A percentile compares a stretch with the other conserved stretches of the same genome.
phyloP scores from a whole-genome alignment of 2,329 filamentous ascomycete species.

The Alternaria arborescens region DNA sequence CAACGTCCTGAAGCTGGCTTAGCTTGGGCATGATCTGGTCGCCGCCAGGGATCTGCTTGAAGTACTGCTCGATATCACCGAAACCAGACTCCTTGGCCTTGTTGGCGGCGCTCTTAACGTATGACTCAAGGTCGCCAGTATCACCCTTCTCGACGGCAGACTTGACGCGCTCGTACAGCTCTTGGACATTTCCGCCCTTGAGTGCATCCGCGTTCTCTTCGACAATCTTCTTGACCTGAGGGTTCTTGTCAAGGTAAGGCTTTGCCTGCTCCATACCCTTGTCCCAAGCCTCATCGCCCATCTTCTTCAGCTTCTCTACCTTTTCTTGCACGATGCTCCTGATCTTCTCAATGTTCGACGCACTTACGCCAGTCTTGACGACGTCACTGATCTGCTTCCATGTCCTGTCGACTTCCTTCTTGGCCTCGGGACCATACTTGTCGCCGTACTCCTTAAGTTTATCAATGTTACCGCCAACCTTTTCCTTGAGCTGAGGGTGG shows the following conservation, averaged over 20 bases:
- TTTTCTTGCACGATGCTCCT: slow-evolving; percentile 74
- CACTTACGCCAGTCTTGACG: slow-evolving; percentile 67
- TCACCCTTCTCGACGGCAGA: slow-evolving; percentile 69
- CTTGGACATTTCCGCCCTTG: slow-evolving; percentile 71
- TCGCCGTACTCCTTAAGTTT: slow-evolving; percentile 75
- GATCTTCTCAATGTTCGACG: slow-evolving; percentile 63
- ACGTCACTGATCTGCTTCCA: slow-evolving; percentile 73
- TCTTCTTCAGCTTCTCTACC: slow-evolving; percentile 69
- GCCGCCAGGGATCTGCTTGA: slow-evolving; percentile 71
- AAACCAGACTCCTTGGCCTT: slow-evolving; percentile 65
- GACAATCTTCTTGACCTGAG: slow-evolving; percentile 75
- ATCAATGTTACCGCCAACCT: slow-evolving; percentile 72
- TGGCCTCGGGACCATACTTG: slow-evolving; percentile 76
- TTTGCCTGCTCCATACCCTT: slow-evolving; percentile 75
- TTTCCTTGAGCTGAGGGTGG: slow-evolving; percentile 76
- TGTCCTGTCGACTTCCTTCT: slow-evolving; percentile 77
- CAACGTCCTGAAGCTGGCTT: slow-evolving; percentile 69
- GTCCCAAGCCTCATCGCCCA: slow-evolving; percentile 76
- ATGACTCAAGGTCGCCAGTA: slow-evolving; percentile 66
- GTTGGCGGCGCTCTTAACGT: slow-evolving; percentile 66
- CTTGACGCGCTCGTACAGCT: slow-evolving; percentile 70
- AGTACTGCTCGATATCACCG: slow-evolving; percentile 66
- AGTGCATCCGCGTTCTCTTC: slow-evolving; percentile 74
- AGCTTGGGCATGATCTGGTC: slow-evolving; percentile 72
- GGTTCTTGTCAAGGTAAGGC: slow-evolving; percentile 77